Percentiles rank a stretch among this genome's conserved stretches.
Conservation (phyloP, 106 monocot species). For the Ottelia alismoides region DNA sequence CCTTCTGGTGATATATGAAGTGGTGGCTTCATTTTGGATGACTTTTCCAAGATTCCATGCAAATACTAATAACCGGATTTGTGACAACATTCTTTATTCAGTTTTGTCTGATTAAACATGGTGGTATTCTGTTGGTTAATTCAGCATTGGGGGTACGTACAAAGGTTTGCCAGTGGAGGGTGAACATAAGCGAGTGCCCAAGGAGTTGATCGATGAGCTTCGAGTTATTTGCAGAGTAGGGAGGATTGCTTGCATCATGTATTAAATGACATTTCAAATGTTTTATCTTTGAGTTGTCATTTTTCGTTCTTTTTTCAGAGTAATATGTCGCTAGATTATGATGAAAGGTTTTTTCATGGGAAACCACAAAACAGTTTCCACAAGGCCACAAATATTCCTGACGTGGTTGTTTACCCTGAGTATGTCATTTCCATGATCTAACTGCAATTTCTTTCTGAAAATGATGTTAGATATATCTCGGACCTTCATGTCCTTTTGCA, state of each 20-base stretch:
- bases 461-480: no score
- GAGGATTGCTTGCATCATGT: neutral
- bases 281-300: neutral
- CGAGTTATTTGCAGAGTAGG: constrained; percentile 37
- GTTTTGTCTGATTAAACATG: no score
- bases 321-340: constrained; percentile 73
- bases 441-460: neutral
- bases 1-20: no score
- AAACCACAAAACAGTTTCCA: constrained; percentile 94
- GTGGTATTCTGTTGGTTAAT: no score
- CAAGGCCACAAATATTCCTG: constrained; percentile 71
- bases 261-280: neutral
- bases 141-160: no score
- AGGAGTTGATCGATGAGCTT: constrained; percentile 57
- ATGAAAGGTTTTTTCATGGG: constrained; percentile 89
- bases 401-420: constrained; percentile 86
- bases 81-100: no score
- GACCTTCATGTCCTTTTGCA: constrained; percentile 15
- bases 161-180: constrained; percentile 29
- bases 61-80: no score
- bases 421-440: constrained; percentile 5
- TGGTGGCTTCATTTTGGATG: no score
- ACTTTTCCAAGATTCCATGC: no score
- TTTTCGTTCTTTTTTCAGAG: constrained; percentile 17
- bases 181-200: constrained; percentile 17